A percentile compares a stretch with the other conserved stretches of the same genome.
phyloP scores from a whole-genome alignment of 495 filamentous ascomycete species.

The Penicillium arizonense region DNA sequence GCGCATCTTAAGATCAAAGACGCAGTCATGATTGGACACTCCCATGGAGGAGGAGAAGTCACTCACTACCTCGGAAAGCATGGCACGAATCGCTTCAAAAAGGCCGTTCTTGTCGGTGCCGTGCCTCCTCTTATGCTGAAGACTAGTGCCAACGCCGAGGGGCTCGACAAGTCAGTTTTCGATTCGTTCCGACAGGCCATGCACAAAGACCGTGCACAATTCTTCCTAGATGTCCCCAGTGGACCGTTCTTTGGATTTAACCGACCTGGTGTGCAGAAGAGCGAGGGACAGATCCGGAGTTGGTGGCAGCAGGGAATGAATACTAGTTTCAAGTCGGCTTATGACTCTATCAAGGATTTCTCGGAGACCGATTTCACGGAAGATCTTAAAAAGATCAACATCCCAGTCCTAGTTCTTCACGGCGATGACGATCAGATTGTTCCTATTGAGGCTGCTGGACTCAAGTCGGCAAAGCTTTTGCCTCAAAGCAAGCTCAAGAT shows the following conservation, averaged over 20 bases:
- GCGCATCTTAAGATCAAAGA: slow-evolving; percentile 31
- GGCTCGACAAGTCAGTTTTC: slow-evolving; percentile 32
- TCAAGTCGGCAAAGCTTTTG: slow-evolving; percentile 32
- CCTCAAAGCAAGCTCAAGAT: slow-evolving; percentile 36
- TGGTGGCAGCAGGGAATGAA: slow-evolving; percentile 46
- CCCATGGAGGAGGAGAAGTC: slow-evolving; percentile 42
- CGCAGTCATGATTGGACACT: slow-evolving; percentile 38
- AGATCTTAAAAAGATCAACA: slow-evolving; percentile 38
- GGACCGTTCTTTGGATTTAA: slow-evolving; percentile 47
- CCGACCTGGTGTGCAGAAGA: slow-evolving; percentile 28
- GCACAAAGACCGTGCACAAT: slow-evolving; percentile 33
- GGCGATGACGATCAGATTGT: slow-evolving; percentile 42
- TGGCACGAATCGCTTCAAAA: slow-evolving; percentile 34
- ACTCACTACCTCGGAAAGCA: slow-evolving; percentile 32
- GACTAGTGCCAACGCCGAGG: slow-evolving; percentile 28
- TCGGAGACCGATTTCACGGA: slow-evolving; percentile 41
- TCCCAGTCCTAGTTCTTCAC: slow-evolving; percentile 38
- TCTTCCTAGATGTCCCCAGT: slow-evolving; percentile 39
- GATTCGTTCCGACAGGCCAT: slow-evolving; percentile 36
- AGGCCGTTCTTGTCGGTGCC: slow-evolving; percentile 36
- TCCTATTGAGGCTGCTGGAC: slow-evolving; percentile 28
- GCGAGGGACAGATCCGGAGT: slow-evolving; percentile 35
- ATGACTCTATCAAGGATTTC: slow-evolving; percentile 38
- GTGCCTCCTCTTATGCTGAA: slow-evolving; percentile 38
- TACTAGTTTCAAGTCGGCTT: slow-evolving; percentile 32